Conservation (phyloP, 1,284 basidiomycete genomes). For the Porogramme epimiltina region DNA sequence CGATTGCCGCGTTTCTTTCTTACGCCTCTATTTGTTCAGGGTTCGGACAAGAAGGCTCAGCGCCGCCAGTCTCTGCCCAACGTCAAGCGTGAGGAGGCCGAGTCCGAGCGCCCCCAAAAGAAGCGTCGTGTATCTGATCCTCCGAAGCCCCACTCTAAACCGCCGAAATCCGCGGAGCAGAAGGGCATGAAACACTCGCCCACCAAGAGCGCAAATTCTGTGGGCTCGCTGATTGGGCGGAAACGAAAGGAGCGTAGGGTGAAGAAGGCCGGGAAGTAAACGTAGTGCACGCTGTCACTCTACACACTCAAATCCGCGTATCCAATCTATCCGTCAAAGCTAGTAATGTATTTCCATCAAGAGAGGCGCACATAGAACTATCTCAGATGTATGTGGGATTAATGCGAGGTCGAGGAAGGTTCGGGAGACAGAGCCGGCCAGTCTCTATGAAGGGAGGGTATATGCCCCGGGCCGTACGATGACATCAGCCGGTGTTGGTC, state of each 20-base stretch:
- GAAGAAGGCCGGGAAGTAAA: conserved; percentile 23
- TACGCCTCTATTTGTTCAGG: conserved; percentile 14
- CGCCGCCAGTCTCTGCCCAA: conserved; percentile 18
- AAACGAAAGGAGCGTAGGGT: conserved; percentile 36
- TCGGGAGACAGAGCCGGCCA: too few relatives aligned
- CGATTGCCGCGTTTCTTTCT: neutral
- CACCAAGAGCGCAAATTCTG: conserved; percentile 10
- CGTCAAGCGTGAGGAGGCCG: conserved; percentile 24
- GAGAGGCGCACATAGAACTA: too few relatives aligned
- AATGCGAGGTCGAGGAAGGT: too few relatives aligned
- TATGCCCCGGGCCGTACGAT: too few relatives aligned
- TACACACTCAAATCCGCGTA: too few relatives aligned
- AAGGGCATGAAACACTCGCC: conserved; percentile 6
- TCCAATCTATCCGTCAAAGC: too few relatives aligned
- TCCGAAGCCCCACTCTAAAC: conserved; percentile 12
- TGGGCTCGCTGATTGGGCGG: conserved; percentile 37
- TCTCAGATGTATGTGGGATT: too few relatives aligned
- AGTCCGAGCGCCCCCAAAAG: conserved; percentile 28
- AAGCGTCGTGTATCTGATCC: conserved; percentile 29
- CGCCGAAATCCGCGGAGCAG: conserved; percentile 5
- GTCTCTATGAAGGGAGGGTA: too few relatives aligned
- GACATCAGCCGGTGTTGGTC: too few relatives aligned
- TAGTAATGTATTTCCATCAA: too few relatives aligned
- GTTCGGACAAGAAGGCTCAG: conserved; percentile 18
- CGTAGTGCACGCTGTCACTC: neutral